These are phyloP conservation scores for Fraxinus floribunda DNA, from an alignment of 305 asterid genomes.

Conservation along the genomic window DNA sequence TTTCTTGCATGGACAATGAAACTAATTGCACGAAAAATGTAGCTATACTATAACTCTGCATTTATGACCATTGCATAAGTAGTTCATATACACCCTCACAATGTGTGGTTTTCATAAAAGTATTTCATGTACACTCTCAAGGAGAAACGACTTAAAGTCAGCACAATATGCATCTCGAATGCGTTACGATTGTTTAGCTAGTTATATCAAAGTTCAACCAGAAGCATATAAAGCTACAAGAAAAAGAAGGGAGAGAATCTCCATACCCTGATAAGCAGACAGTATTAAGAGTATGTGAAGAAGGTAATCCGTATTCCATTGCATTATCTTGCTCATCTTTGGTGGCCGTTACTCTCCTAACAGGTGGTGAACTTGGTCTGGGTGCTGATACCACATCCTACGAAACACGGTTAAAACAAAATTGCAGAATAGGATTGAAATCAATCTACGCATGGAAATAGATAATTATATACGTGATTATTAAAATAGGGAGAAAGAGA, in stretches of 20 bases:
- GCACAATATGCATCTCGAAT: not conserved
- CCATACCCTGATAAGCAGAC: constrained; percentile 88
- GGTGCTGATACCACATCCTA: constrained; percentile 93
- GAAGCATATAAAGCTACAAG: not conserved
- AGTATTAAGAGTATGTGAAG: constrained; percentile 96
- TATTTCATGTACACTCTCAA: not conserved
- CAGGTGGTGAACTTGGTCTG: constrained; percentile 72
- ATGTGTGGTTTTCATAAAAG: not conserved
- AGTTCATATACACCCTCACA: not conserved
- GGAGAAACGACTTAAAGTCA: not conserved
- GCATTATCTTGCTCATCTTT: constrained; percentile 91
- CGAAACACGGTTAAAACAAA: constrained; percentile 21
- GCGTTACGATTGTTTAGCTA: not conserved
- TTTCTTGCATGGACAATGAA: too few species aligned
- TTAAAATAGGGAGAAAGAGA: constrained; percentile 1
- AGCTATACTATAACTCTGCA: not conserved
- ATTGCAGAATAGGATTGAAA: not conserved
- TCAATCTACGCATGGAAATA: not conserved
- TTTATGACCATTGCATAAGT: not conserved
- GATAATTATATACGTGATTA: not conserved
- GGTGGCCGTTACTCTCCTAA: constrained; percentile 79
- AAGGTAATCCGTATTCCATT: constrained; percentile 93
- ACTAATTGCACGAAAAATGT: not conserved
- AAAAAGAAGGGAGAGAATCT: not conserved
- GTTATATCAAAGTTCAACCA: not conserved